Base-by-base conservation (phyloP, 2,329 filamentous ascomycete species). In the Plectosphaerella plurivora region DNA sequence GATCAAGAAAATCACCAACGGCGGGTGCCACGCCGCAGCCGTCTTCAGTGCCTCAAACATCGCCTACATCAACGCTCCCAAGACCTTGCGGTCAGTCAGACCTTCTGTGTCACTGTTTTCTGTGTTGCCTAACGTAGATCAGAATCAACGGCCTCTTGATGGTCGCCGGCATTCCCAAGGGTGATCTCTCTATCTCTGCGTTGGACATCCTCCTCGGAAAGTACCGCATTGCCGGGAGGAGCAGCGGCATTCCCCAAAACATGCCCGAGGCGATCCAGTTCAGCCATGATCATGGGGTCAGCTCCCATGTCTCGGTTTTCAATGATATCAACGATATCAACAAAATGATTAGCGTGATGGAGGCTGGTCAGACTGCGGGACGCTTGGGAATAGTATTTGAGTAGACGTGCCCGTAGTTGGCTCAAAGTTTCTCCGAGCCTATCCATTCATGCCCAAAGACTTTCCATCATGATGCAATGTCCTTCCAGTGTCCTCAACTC, bases 21-120 rank as follows among this genome's bases (percentile, higher is more conserved):
- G 70, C 54, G 73, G 72, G 7, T 64, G 60, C 24, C 67, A 72
- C 49, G 71, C 72, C 10, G 70, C 68, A 6, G 70, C 70, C 3
- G 67, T 74, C 6, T 73, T 69, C 59, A 70, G 67, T 25, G 63
- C 63, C 2, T 60, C 61, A 5, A 44, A 20, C 41, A 44, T 44
- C 18, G 41, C 41, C 41, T 44, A 44, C 16, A 18, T 5, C 41
- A 20, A 44, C 16, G 70, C 69, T 1, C 64, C 67, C 22, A 48
- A 46, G 44, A 53, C 36, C 10, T 35, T 49, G 15, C 16, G 47
- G 47, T 42, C 14, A 28, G 18, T n/a, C 15, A 16, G 15, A 18
- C 33, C 25, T 11, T 41, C 47, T 16, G 12, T 20, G 11, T 18
- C 8, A 44, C n/a, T 44, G 4, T 10, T 41, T 9, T 12, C 36